Evolutionary conservation across 306 rosid species (phyloP).

Genomic region (Vigna nakashimae): DNA sequence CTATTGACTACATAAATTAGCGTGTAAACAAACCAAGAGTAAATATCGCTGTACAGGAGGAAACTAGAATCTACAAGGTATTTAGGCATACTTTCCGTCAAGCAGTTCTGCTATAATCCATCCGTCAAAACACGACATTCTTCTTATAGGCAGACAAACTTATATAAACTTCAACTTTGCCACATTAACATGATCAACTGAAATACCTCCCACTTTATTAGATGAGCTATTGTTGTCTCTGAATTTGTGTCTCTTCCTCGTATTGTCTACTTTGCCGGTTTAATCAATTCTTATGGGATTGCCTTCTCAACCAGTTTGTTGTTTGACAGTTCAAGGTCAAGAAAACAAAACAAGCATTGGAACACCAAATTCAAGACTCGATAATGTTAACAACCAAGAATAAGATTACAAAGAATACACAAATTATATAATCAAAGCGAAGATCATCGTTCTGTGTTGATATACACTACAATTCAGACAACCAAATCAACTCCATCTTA

Average conservation of each 20-base stretch:
- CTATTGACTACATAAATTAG: background rate
- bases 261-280: background rate
- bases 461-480: slow-evolving; percentile 38
- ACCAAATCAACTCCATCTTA: slow-evolving; percentile 18
- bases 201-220: background rate
- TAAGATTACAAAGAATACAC: slow-evolving; percentile 16
- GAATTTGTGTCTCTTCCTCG: background rate
- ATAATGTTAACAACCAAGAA: slow-evolving; percentile 8
- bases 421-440: slow-evolving; percentile 20
- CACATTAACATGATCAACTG: background rate
- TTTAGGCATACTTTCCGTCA: background rate
- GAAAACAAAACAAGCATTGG: slow-evolving; percentile 17
- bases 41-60: too few species aligned
- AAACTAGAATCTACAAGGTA: background rate
- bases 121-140: background rate
- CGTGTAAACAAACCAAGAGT: too few species aligned
- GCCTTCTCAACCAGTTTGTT: background rate
- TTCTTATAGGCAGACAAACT: background rate
- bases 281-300: background rate
- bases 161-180: background rate
- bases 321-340: background rate
- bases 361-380: background rate
- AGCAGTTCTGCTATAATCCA: background rate
- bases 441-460: background rate
- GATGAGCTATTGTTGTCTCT: background rate